Evolutionary conservation across 768 basidiomycete species (phyloP).

Genomic region (Hypholoma sublateritium): DNA sequence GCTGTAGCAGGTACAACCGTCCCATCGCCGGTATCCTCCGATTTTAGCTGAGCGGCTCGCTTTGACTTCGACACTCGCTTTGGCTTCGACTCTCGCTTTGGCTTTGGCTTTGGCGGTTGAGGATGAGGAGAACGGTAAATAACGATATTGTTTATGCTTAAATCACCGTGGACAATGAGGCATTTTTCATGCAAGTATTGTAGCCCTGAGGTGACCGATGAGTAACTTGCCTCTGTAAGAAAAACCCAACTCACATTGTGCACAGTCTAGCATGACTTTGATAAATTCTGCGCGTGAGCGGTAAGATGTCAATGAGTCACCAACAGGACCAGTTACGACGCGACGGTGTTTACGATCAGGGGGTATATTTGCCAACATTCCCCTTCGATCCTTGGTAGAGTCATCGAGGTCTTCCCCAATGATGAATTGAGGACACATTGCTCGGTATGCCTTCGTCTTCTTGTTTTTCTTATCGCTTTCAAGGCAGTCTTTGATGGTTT

Average conservation of each 20-base stretch:
- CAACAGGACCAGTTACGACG: conserved; percentile 7
- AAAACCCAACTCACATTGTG: conserved; percentile 6
- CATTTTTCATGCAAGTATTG: not conserved
- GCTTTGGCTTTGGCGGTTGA: not conserved
- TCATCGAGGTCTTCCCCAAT: conserved; percentile 2
- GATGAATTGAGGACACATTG: conserved; percentile 1
- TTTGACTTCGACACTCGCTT: too few relatives aligned
- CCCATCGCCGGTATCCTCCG: too few relatives aligned
- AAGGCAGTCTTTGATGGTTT: too few relatives aligned
- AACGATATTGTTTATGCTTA: conserved; percentile 8
- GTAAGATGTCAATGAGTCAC: conserved; percentile 12
- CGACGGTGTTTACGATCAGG: conserved; percentile 1
- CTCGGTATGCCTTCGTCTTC: not conserved
- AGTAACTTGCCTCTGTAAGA: not conserved
- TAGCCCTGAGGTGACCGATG: not conserved
- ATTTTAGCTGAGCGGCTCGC: not conserved
- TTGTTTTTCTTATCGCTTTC: not conserved
- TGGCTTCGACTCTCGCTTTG: too few relatives aligned
- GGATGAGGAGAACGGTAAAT: conserved; percentile 2
- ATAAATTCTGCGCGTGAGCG: conserved; percentile 9
- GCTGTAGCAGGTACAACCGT: too few relatives aligned
- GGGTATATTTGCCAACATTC: not conserved
- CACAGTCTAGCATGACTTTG: not conserved
- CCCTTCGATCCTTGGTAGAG: not conserved
- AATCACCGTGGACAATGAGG: conserved; percentile 5